phyloP scores from a whole-genome alignment of 306 rosid species.

The Trifolium fragiferum region DNA sequence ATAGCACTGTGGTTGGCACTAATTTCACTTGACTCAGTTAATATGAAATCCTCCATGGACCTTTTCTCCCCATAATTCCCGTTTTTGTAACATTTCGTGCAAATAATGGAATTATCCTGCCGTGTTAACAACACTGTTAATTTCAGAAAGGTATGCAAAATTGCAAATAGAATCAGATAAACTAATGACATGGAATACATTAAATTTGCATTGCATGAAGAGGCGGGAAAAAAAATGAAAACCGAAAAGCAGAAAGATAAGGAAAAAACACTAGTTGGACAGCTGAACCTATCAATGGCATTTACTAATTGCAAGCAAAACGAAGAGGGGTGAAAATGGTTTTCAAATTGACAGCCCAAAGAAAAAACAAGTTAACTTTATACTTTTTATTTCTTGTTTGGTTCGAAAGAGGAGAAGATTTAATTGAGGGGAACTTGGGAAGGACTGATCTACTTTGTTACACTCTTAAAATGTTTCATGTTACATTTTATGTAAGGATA shows the following conservation, averaged over 20 bases:
- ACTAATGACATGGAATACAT: constrained; percentile 6
- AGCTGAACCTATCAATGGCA: neutral
- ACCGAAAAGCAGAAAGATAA: neutral
- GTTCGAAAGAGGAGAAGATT: neutral
- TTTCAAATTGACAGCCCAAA: constrained; percentile 3
- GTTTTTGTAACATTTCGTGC: constrained; percentile 67
- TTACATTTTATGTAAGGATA: neutral
- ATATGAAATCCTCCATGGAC: constrained; percentile 63
- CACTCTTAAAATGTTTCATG: neutral
- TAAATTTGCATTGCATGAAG: neutral
- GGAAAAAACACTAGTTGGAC: neutral
- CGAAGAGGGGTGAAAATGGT: neutral
- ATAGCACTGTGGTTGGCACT: constrained; percentile 45
- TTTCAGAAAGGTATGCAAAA: constrained; percentile 7
- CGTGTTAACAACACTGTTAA: neutral
- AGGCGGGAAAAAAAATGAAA: neutral
- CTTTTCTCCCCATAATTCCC: constrained; percentile 78
- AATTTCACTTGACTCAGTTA: constrained; percentile 53
- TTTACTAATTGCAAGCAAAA: neutral
- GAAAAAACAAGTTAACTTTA: neutral
- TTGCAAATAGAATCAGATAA: constrained; percentile 7
- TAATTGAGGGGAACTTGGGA: too few relatives aligned
- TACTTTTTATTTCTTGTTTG: neutral
- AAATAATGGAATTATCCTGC: constrained; percentile 71
- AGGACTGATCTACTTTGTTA: neutral